These are phyloP conservation scores for Ceratocystis harringtonii DNA, from an alignment of 2,329 filamentous ascomycete genomes.

Conservation along the genomic window DNA sequence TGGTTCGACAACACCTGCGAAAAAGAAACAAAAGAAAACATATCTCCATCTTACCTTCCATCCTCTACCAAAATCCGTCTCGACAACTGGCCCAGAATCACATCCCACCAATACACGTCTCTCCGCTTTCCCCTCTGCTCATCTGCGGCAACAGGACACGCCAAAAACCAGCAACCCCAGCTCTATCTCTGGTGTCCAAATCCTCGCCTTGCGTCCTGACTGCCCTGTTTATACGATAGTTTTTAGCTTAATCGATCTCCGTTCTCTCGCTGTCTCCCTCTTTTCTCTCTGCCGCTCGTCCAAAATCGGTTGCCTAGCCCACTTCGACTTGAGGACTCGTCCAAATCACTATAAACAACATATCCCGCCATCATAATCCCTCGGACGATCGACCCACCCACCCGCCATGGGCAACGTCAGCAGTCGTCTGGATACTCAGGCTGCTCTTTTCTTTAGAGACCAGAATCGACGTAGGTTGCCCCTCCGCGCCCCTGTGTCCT, in stretches of 20 bases:
- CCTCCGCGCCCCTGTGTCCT: background rate
- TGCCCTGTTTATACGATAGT: no score
- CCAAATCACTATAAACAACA: background rate
- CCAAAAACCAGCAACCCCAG: no score
- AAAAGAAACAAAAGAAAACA: background rate
- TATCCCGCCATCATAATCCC: background rate
- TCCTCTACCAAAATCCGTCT: background rate
- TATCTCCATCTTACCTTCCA: background rate
- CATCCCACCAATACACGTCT: background rate
- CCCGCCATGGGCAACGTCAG: constrained; percentile 78
- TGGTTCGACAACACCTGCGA: background rate
- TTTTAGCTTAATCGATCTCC: background rate
- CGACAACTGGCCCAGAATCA: background rate
- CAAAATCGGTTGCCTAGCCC: background rate
- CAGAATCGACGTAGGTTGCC: constrained; percentile 66
- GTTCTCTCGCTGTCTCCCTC: background rate
- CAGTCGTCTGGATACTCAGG: constrained; percentile 75
- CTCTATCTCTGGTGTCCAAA: background rate
- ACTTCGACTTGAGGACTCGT: background rate
- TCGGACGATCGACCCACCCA: background rate
- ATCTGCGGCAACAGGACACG: background rate
- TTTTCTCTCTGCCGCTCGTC: background rate
- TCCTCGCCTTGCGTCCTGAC: background rate
- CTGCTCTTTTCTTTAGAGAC: constrained; percentile 70
- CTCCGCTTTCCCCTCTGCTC: background rate